Evolutionary conservation across 2,329 filamentous ascomycete species (phyloP).

Genomic region (Rhynchosporium secalis): DNA sequence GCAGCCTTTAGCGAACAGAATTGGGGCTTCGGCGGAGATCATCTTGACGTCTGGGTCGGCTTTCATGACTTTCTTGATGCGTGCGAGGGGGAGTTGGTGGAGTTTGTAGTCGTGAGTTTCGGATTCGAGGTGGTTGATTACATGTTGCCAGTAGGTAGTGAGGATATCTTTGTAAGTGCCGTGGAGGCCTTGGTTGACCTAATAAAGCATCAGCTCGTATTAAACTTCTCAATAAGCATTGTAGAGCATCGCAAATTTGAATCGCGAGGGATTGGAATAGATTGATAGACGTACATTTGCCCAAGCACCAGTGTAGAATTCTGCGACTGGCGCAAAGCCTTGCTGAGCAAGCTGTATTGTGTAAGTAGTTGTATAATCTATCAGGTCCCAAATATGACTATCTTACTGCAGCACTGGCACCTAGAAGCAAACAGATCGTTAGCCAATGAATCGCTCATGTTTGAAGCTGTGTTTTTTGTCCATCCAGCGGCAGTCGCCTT

Average conservation of each 20-base stretch:
- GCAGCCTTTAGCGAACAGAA: slow-evolving; percentile 96
- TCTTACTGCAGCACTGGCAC: slow-evolving; percentile 67
- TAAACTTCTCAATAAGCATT: background rate
- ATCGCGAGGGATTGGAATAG: background rate
- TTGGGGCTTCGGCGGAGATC: slow-evolving; percentile 98
- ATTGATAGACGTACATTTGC: slow-evolving; percentile 69
- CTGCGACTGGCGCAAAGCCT: slow-evolving; percentile 83
- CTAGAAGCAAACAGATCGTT: slow-evolving; percentile 44
- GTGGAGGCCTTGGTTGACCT: slow-evolving; percentile 94
- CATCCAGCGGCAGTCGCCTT: background rate
- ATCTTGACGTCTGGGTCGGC: slow-evolving; percentile 99
- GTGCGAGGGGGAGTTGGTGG: slow-evolving; percentile 92
- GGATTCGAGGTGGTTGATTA: slow-evolving; percentile 90
- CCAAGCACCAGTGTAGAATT: slow-evolving; percentile 93
- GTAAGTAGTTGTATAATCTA: slow-evolving; percentile 31
- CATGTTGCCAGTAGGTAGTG: slow-evolving; percentile 99
- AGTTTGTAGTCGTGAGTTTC: slow-evolving; percentile 98
- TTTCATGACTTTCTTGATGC: slow-evolving; percentile 99
- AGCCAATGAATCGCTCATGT: slow-evolving; percentile 27
- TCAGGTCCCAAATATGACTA: slow-evolving; percentile 28
- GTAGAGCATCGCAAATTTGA: background rate
- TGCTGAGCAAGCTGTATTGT: slow-evolving; percentile 72
- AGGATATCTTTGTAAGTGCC: slow-evolving; percentile 95
- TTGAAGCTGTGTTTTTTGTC: slow-evolving; percentile 16
- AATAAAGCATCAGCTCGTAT: slow-evolving; percentile 11